Conservation (phyloP, 2,329 filamentous ascomycete genomes). For the Cryphonectria nitschkei region DNA sequence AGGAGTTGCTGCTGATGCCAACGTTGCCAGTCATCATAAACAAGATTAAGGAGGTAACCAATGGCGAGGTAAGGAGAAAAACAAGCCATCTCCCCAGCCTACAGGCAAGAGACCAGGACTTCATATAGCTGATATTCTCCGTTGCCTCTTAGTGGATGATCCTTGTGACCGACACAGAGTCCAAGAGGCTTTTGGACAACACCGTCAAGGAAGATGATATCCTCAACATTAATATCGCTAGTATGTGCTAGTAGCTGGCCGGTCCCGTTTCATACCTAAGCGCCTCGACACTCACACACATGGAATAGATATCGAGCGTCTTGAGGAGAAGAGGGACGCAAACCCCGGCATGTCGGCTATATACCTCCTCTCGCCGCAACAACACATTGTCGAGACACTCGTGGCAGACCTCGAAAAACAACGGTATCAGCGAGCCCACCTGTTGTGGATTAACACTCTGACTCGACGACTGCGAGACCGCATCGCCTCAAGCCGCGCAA, state of each 20-base stretch:
- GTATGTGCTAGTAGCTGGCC: conserved; percentile 56
- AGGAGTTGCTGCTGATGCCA: conserved; percentile 11
- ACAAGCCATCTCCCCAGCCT: conserved; percentile 11
- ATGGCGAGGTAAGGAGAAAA: conserved; percentile 69
- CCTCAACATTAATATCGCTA: conserved; percentile 93
- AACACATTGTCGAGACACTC: conserved; percentile 90
- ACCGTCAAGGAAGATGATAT: conserved; percentile 95
- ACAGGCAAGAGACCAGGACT: neutral
- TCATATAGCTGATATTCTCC: conserved; percentile 9
- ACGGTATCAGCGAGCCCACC: conserved; percentile 76
- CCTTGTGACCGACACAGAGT: conserved; percentile 82
- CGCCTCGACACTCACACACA: conserved; percentile 25
- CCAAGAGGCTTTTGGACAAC: conserved; percentile 86
- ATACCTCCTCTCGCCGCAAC: conserved; percentile 84
- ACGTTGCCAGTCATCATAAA: conserved; percentile 65
- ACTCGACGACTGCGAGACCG: conserved; percentile 71
- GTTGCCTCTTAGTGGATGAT: conserved; percentile 81
- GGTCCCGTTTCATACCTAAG: conserved; percentile 13
- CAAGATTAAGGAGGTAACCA: conserved; percentile 76
- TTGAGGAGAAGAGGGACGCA: conserved; percentile 80
- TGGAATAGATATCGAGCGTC: conserved; percentile 82
- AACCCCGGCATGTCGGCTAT: conserved; percentile 94
- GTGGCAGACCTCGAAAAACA: conserved; percentile 88
- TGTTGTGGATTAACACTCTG: conserved; percentile 84
- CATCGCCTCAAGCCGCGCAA: conserved; percentile 65